Evolutionary conservation across 805 yeast species (phyloP), one percentile per base, ranked within the genome.

Genomic region (Limtongia smithiae): DNA sequence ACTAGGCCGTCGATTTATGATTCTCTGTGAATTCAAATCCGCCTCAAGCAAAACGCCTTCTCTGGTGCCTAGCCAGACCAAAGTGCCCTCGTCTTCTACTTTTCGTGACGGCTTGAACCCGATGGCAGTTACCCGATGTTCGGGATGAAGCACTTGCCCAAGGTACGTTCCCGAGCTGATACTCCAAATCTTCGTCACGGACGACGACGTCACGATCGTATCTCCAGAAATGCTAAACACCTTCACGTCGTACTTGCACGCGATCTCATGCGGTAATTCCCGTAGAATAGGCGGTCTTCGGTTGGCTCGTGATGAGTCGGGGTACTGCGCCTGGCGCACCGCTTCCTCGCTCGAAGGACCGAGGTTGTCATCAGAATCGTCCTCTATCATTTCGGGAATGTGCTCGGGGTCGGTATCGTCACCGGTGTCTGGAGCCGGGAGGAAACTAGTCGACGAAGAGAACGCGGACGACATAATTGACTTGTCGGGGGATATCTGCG

Each of bases 51-150:
- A 37, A n/a, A 51, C 50, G 15, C 71, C 71, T 14, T 67, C 70
- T 46, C 62, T 66, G 14, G 68, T 60, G 2, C 71, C 71, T 1
- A 67, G 35, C 69, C 69, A 66, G 2, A 66, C 30, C 5, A 48
- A 43, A 3, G 37, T 45, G 9, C 61, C 60, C 31, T 50, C 55
- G 5, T 54, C 58, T 14, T 48, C 55, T 4, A 47, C 54, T 8
- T 24, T 34, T 9, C 47, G 34, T 12, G 54, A 48, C 3, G 57
- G 45, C 28, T 51, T 55, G 44, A 64, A 61, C 14, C 59, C 62
- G 31, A 61, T 40, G 1, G 68, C 63, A 2, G 61, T 45, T 15
- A 63, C 57, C 46, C 57, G 59, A 24, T 53, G 34, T 2, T 62
- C 68, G 11, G 51, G 48, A 30, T 58, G 60, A 11, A 46, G 41